Percentiles rank a stretch among this genome's conserved stretches.
Evolutionary conservation across 139 green algal species (phyloP).

Genomic region (Mesotaenium endlicherianum): DNA sequence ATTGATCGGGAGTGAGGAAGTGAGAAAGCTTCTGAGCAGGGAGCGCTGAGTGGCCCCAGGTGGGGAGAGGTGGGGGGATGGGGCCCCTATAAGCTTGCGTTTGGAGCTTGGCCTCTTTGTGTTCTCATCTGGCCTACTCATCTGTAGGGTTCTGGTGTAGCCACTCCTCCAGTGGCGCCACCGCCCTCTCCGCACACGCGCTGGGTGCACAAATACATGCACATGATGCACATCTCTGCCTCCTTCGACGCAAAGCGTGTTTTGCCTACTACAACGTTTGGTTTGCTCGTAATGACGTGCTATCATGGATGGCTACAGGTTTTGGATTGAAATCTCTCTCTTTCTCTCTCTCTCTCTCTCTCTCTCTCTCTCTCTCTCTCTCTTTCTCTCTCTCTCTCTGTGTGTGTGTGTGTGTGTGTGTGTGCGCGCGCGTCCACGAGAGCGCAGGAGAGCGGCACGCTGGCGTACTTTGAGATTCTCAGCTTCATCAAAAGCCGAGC

Average conservation of each 20-base stretch:
- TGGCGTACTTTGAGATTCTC: constrained; percentile 3
- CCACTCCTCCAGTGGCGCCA: background rate
- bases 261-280: background rate
- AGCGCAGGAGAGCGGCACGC: background rate
- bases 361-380: background rate
- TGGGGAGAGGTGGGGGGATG: too few species aligned
- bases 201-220: background rate
- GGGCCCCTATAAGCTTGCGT: too few species aligned
- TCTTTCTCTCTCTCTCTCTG: background rate
- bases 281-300: background rate
- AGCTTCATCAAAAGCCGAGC: background rate
- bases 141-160: background rate
- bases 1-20: too few species aligned
- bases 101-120: too few species aligned
- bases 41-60: too few species aligned
- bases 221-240: background rate
- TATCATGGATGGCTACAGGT: too few species aligned
- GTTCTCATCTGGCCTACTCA: too few species aligned
- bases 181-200: background rate
- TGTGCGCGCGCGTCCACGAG: too few species aligned
- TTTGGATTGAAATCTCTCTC: too few species aligned
- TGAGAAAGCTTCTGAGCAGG: too few species aligned
- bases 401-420: background rate
- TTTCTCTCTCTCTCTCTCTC: background rate
- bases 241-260: background rate